Evolutionary conservation across 225 moss, liverwort and hornwort genomes (phyloP).

Genomic region (Physcomitrellopsis africana): DNA sequence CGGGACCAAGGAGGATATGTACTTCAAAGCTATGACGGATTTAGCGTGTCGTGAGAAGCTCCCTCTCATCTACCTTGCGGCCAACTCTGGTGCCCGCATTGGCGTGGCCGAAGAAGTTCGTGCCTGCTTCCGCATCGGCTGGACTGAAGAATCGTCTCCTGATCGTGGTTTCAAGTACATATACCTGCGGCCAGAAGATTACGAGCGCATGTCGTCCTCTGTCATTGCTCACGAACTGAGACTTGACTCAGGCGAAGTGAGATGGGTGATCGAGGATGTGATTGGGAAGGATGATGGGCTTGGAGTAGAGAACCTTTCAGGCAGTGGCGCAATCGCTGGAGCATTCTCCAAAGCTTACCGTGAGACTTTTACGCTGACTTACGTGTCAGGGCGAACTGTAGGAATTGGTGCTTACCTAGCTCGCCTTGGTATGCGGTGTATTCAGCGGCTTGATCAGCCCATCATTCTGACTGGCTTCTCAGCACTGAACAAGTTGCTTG

Average conservation of each 20-base stretch:
- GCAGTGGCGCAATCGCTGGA: constrained; percentile 97
- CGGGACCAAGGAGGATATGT: constrained; percentile 84
- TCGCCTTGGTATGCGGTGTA: constrained; percentile 96
- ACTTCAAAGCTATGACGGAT: constrained; percentile 86
- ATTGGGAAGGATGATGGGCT: constrained; percentile 90
- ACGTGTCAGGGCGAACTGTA: constrained; percentile 91
- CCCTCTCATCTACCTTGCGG: constrained; percentile 92
- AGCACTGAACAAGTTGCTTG: constrained; percentile 89
- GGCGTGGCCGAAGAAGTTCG: constrained; percentile 93
- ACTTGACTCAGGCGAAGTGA: constrained; percentile 70
- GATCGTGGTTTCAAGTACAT: constrained; percentile 94
- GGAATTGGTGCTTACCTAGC: constrained; percentile 98
- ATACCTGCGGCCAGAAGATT: constrained; percentile 72
- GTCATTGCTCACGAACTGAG: constrained; percentile 67
- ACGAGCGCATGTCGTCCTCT: constrained; percentile 55
- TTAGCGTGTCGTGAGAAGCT: constrained; percentile 79
- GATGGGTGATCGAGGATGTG: constrained; percentile 87
- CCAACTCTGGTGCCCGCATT: constrained; percentile 95
- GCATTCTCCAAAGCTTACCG: constrained; percentile 85
- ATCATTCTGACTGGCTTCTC: constrained; percentile 95
- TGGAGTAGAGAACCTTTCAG: constrained; percentile 95
- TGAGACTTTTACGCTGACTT: constrained; percentile 93
- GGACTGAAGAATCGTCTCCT: constrained; percentile 81
- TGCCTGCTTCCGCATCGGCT: constrained; percentile 87
- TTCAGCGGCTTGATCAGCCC: constrained; percentile 93